Percentiles rank a stretch among this genome's conserved stretches.
phyloP scores from a whole-genome alignment of 1,284 basidiomycete species.

The Mycena sp. region DNA sequence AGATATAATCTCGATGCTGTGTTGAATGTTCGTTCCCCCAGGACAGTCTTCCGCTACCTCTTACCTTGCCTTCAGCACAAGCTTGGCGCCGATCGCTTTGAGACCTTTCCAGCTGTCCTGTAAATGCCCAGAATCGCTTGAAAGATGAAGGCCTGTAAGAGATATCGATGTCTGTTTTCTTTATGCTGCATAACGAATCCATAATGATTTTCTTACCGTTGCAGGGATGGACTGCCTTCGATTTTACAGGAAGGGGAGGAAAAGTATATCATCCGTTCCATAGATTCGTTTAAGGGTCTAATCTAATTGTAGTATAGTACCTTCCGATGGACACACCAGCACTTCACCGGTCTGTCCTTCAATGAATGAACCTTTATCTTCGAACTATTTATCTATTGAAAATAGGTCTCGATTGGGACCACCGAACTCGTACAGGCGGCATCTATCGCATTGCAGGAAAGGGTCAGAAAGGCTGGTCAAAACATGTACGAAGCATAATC shows the following conservation, averaged over 20 bases:
- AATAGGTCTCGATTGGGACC: conserved; percentile 87
- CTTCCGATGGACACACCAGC: conserved; percentile 73
- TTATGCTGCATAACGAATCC: not conserved
- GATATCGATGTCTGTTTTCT: conserved; percentile 70
- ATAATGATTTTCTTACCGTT: not conserved
- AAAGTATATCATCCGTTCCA: conserved; percentile 59
- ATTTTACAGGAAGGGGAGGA: conserved; percentile 80
- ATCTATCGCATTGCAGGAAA: conserved; percentile 69
- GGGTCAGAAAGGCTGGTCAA: conserved; percentile 72
- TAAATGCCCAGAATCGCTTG: conserved; percentile 72
- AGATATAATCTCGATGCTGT: conserved; percentile 82
- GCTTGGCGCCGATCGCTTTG: conserved; percentile 83
- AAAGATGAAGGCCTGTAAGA: conserved; percentile 64
- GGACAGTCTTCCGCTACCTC: not conserved
- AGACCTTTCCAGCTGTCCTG: conserved; percentile 81
- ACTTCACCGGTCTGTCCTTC: conserved; percentile 70
- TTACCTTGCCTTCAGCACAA: conserved; percentile 74
- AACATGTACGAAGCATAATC: conserved; percentile 37
- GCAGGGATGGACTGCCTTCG: conserved; percentile 88
- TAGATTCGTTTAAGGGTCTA: not conserved
- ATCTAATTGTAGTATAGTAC: conserved; percentile 79
- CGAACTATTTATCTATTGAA: not conserved
- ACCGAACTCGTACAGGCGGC: conserved; percentile 67
- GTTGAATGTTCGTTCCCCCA: conserved; percentile 62
- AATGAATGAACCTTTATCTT: not conserved